Evolutionary conservation across 805 yeast genomes (phyloP).

Genomic region (Saccharomycopsis javanensis): DNA sequence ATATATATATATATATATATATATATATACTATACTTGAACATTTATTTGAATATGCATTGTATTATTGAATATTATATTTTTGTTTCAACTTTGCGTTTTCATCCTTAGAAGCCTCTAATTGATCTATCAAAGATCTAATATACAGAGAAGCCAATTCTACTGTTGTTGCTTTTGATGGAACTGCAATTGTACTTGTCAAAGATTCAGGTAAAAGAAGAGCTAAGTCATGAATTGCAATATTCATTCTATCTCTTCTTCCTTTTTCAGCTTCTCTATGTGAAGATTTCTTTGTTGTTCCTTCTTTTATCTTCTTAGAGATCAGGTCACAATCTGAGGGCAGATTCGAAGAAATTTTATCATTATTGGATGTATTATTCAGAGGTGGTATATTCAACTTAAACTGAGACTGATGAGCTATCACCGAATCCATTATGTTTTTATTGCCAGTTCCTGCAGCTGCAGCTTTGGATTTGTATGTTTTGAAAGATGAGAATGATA

Average conservation of each 20-base stretch:
- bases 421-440: slow-evolving; percentile 10
- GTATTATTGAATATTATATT: neutral
- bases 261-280: slow-evolving; percentile 94
- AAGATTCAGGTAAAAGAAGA: slow-evolving; percentile 50
- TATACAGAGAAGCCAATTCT: slow-evolving; percentile 73
- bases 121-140: slow-evolving; percentile 36
- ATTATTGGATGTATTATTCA: slow-evolving; percentile 4
- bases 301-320: neutral
- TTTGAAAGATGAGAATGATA: slow-evolving; percentile 16
- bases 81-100: neutral
- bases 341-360: neutral
- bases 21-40: neutral
- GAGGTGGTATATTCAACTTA: slow-evolving; percentile 12
- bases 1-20: neutral
- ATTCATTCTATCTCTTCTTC: slow-evolving; percentile 88
- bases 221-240: slow-evolving; percentile 72
- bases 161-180: slow-evolving; percentile 95
- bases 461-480: slow-evolving; percentile 15
- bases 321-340: neutral
- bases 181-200: slow-evolving; percentile 47
- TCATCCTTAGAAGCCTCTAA: slow-evolving; percentile 18
- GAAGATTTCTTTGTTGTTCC: slow-evolving; percentile 27
- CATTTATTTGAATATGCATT: neutral
- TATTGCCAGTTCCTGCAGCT: neutral
- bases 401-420: slow-evolving; percentile 20